phyloP scores from a whole-genome alignment of 768 basidiomycete genomes.

The Lactarius vividus region DNA sequence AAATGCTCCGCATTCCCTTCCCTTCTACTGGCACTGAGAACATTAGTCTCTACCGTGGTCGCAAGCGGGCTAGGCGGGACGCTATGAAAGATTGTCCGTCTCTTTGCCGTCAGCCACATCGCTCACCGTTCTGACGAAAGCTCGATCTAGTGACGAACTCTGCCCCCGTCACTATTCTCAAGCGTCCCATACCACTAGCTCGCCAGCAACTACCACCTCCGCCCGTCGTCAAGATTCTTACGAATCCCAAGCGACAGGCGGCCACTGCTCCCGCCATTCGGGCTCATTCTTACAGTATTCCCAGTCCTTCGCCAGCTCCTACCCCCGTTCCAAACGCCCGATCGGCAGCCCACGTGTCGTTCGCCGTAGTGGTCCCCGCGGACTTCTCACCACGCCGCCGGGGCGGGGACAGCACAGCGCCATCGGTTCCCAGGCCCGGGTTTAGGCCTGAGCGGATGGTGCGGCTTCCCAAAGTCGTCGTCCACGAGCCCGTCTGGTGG shows the following conservation, averaged over 20 bases:
- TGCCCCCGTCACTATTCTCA: not conserved
- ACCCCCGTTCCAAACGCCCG: not conserved
- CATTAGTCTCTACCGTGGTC: not conserved
- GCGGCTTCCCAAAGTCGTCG: not conserved
- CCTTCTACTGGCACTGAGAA: not conserved
- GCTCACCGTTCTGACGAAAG: not conserved
- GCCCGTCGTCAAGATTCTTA: not conserved
- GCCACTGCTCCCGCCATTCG: not conserved
- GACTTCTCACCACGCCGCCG: not conserved
- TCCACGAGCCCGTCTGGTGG: conserved; percentile 9
- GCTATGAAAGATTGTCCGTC: conserved; percentile 8
- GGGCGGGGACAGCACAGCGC: not conserved
- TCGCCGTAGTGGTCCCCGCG: not conserved
- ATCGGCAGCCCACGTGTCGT: not conserved
- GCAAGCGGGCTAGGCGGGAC: not conserved
- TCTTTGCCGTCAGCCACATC: not conserved
- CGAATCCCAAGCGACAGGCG: not conserved
- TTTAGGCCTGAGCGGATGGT: not conserved
- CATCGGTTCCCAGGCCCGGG: not conserved
- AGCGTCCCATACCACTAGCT: not conserved
- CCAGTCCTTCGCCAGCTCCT: not conserved
- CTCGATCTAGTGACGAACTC: conserved; percentile 1
- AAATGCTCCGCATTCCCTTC: not conserved
- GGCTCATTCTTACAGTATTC: not conserved
- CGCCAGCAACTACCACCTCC: not conserved